Base-by-base conservation (phyloP, 2,329 filamentous ascomycete species). In the Fusarium sp. region DNA sequence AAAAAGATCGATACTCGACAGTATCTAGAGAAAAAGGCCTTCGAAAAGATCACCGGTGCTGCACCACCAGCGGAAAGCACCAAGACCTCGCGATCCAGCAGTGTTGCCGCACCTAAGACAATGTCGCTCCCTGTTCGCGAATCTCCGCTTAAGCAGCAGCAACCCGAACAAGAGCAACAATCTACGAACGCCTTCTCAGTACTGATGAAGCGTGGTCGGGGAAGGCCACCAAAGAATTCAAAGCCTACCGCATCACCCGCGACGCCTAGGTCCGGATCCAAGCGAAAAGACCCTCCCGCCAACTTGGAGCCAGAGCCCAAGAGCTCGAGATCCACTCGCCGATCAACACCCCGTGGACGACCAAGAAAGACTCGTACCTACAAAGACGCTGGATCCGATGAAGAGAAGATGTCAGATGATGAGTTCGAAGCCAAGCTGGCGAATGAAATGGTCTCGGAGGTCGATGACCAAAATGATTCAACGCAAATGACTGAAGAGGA, bases 381-480 rank as follows among this genome's bases (percentile, higher is more conserved):
- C 69, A 79, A 83, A 74, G 79, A 90, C 62, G 77, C 88, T 70
- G 80, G 92, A 33, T 82, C 85, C 1, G 86, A 86, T 2, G 87
- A 90, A 37, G 86, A 88, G 53, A 78, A 80, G 66, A 81, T 97
- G 11, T 94, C 91, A 8, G 95, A 98, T 66, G 87, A 91, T 29
- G 90, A 93, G 67, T 98, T 96, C 74, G 94, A 97, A 76, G 85
- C 88, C 0, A 91, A 91, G 67, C 82, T 97, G 3, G 90, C 91
- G 8, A 82, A 88, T 4, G 88, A 91, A 61, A 79, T 89, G 23
- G 80, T 77, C 3, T 75, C 79, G 2, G 79, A 81, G 13, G 80
- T 84, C 1, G 74, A 77, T 0, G 77, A 80, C 1, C 74, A 79
- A 1, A 40, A 6, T 3, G n/a, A 41, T 0, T 74, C 76, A 10